Evolutionary conservation across 805 yeast species (phyloP).

Genomic region (Wickerhamiella sergipiensis): DNA sequence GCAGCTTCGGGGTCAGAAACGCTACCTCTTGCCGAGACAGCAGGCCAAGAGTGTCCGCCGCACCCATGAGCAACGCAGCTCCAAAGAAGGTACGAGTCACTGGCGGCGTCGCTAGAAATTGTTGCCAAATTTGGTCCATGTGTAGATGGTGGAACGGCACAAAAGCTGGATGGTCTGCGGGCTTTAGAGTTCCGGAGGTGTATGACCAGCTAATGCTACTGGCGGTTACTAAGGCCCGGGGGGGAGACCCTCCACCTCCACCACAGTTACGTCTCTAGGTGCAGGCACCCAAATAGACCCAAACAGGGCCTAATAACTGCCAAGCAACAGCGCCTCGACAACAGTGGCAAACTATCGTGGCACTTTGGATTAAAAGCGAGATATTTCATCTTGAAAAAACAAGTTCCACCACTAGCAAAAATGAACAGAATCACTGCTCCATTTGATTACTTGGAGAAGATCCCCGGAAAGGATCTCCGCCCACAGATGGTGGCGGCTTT

Average conservation of each 20-base stretch:
- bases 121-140: neutral
- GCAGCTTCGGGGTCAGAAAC: slow-evolving; percentile 8
- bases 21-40: slow-evolving; percentile 6
- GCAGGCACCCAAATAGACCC: neutral
- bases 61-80: slow-evolving; percentile 8
- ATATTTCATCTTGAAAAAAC: too few relatives aligned
- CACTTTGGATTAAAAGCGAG: too few relatives aligned
- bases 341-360: too few relatives aligned
- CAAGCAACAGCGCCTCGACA: too few relatives aligned
- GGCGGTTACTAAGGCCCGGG: neutral
- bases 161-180: too few relatives aligned
- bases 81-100: slow-evolving; percentile 30
- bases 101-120: slow-evolving; percentile 24
- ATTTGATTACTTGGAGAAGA: slow-evolving; percentile 34
- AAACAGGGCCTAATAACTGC: too few relatives aligned
- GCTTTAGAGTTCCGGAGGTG: too few relatives aligned
- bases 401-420: too few relatives aligned
- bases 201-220: too few relatives aligned
- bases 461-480: slow-evolving; percentile 47
- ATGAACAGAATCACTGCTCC: slow-evolving; percentile 27
- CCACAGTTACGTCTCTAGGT: too few relatives aligned
- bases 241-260: too few relatives aligned
- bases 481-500: slow-evolving; percentile 37
- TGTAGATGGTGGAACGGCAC: too few relatives aligned
- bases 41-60: slow-evolving; percentile 2